Evolutionary conservation across 2,329 filamentous ascomycete species (phyloP).

Genomic region (Microcera coccophila): DNA sequence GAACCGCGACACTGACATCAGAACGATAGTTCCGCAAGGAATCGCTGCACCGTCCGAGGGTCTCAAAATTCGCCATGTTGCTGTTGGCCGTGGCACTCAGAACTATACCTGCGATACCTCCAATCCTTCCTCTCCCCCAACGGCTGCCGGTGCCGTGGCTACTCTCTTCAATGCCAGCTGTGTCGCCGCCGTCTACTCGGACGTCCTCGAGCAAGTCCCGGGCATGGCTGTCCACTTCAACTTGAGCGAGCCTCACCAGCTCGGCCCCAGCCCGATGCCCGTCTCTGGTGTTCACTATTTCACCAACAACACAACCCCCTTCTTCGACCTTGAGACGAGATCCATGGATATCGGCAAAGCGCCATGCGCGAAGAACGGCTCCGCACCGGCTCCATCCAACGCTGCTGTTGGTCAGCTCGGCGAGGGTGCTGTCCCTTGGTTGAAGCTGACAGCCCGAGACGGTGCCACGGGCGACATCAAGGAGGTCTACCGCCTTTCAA

Average conservation of each 20-base stretch:
- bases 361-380: slow-evolving; percentile 58
- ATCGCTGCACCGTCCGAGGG: slow-evolving; percentile 60
- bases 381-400: slow-evolving; percentile 58
- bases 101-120: slow-evolving; percentile 81
- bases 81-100: slow-evolving; percentile 82
- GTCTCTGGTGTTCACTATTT: slow-evolving; percentile 82
- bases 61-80: slow-evolving; percentile 69
- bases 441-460: slow-evolving; percentile 60
- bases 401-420: slow-evolving; percentile 59
- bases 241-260: slow-evolving; percentile 40
- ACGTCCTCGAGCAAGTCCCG: slow-evolving; percentile 62
- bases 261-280: slow-evolving; percentile 57
- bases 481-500: slow-evolving; percentile 79
- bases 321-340: slow-evolving; percentile 71
- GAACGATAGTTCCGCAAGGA: slow-evolving; percentile 47
- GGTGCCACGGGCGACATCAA: slow-evolving; percentile 59
- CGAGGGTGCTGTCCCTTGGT: slow-evolving; percentile 72
- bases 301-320: slow-evolving; percentile 62
- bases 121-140: slow-evolving; percentile 59
- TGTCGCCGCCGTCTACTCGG: slow-evolving; percentile 64
- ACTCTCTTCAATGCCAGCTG: slow-evolving; percentile 87
- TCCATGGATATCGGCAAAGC: slow-evolving; percentile 53
- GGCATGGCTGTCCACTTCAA: slow-evolving; percentile 65
- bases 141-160: slow-evolving; percentile 69
- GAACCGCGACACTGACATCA: background rate